phyloP scores from a whole-genome alignment of 176 grass and related monocot species.

The Rhynchospora tenuis region DNA sequence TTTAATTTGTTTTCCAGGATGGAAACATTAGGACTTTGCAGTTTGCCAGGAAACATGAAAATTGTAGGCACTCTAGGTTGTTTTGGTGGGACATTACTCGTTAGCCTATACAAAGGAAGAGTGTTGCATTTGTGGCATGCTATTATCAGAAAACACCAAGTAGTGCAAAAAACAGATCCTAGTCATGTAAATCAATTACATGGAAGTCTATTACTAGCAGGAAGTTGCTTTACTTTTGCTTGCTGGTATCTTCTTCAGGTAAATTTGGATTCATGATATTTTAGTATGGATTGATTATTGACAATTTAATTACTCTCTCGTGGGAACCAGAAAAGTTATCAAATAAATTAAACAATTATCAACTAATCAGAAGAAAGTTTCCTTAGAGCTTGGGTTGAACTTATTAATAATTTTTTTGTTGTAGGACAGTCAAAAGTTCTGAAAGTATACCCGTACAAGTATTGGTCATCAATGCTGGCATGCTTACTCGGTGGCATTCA shows the following conservation, averaged over 20 bases:
- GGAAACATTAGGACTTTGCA: slow-evolving; percentile 26
- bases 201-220: slow-evolving; percentile 29
- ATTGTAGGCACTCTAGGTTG: slow-evolving; percentile 20
- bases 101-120: slow-evolving; percentile 54
- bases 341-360: not conserved
- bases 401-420: not conserved
- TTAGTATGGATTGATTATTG: not conserved
- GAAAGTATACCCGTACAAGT: slow-evolving; percentile 61
- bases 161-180: not conserved
- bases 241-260: slow-evolving; percentile 55
- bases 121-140: slow-evolving; percentile 34
- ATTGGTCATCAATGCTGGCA: slow-evolving; percentile 49
- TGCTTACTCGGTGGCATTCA: slow-evolving; percentile 52
- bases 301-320: not conserved
- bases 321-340: not conserved
- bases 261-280: not conserved
- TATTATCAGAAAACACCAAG: not conserved
- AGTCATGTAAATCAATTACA: slow-evolving; percentile 21
- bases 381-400: not conserved
- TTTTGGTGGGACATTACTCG: slow-evolving; percentile 40
- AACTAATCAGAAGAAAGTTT: not conserved
- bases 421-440: slow-evolving; percentile 36
- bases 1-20: slow-evolving; percentile 16
- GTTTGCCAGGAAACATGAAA: slow-evolving; percentile 20
- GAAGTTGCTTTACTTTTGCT: slow-evolving; percentile 37